Evolutionary conservation across 2,329 filamentous ascomycete genomes (phyloP).

Genomic region (Tricladium varicosporioides): DNA sequence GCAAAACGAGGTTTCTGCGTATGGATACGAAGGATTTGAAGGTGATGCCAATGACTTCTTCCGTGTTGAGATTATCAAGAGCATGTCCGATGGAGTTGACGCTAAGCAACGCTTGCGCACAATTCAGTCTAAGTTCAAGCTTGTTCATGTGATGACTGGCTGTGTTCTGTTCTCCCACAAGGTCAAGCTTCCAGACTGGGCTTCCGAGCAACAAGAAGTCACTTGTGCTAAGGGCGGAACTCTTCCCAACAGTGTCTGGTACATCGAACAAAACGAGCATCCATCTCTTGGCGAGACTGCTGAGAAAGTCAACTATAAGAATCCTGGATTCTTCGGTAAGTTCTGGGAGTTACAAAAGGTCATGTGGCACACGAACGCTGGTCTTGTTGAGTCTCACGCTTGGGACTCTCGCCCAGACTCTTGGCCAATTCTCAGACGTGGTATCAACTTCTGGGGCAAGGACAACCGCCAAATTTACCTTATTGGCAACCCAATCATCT

Average conservation of each 20-base stretch:
- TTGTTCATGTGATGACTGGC: slow-evolving; percentile 95
- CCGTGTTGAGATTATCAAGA: slow-evolving; percentile 91
- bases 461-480: slow-evolving; percentile 95
- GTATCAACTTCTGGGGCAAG: slow-evolving; percentile 99
- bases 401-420: slow-evolving; percentile 95
- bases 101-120: slow-evolving; percentile 86
- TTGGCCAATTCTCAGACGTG: slow-evolving; percentile 88
- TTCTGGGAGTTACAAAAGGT: slow-evolving; percentile 97
- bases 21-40: slow-evolving; percentile 94
- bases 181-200: slow-evolving; percentile 97
- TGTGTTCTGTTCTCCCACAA: slow-evolving; percentile 98
- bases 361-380: slow-evolving; percentile 99
- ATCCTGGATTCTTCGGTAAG: slow-evolving; percentile 94
- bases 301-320: slow-evolving; percentile 94
- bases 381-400: slow-evolving; percentile 91
- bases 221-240: slow-evolving; percentile 91
- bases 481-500: slow-evolving; percentile 90
- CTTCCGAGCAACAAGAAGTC: slow-evolving; percentile 98
- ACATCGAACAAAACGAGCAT: slow-evolving; percentile 87
- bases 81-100: slow-evolving; percentile 72
- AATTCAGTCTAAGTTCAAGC: slow-evolving; percentile 94
- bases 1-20: slow-evolving; percentile 96
- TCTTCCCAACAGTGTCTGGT: slow-evolving; percentile 96
- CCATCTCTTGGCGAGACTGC: slow-evolving; percentile 70
- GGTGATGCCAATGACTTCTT: slow-evolving; percentile 97